Evolutionary conservation across 2,329 filamentous ascomycete genomes (phyloP).

Genomic region (Elsinoe necatrix): DNA sequence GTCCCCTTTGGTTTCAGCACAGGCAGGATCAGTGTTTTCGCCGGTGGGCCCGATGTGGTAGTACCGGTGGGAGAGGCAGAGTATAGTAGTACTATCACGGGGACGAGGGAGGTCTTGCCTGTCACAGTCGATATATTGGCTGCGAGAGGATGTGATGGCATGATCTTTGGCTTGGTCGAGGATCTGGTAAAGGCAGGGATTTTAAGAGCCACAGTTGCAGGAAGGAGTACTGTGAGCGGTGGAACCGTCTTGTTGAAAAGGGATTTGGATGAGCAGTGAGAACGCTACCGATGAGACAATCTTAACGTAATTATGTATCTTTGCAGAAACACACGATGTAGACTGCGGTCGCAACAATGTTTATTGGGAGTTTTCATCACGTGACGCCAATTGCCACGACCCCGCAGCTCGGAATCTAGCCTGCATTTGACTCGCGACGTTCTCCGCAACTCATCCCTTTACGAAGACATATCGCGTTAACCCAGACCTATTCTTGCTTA

Average conservation of each 20-base stretch:
- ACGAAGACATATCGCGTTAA: too few species aligned
- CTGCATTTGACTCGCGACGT: too few species aligned
- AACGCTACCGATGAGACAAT: too few species aligned
- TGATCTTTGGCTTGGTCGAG: constrained; percentile 47
- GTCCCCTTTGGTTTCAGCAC: constrained; percentile 43
- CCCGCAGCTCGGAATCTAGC: too few species aligned
- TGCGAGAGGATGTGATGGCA: constrained; percentile 52
- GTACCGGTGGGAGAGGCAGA: constrained; percentile 37
- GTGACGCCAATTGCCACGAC: too few species aligned
- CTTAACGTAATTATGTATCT: too few species aligned
- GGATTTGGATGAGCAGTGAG: constrained; percentile 12
- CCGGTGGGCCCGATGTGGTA: constrained; percentile 42
- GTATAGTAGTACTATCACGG: constrained; percentile 42
- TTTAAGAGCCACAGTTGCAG: constrained; percentile 38
- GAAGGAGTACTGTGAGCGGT: constrained; percentile 34
- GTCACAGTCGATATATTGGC: constrained; percentile 52
- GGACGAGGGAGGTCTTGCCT: constrained; percentile 45
- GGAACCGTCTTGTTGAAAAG: constrained; percentile 33
- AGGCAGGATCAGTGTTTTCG: constrained; percentile 41
- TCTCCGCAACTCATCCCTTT: too few species aligned
- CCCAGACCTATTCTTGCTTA: too few species aligned
- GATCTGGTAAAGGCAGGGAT: constrained; percentile 45
- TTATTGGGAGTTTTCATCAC: too few species aligned
- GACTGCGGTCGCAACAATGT: too few species aligned
- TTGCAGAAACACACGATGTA: too few species aligned